Evolutionary conservation across 164 flowering plant genomes (phyloP).

Genomic region (Piper betle): DNA sequence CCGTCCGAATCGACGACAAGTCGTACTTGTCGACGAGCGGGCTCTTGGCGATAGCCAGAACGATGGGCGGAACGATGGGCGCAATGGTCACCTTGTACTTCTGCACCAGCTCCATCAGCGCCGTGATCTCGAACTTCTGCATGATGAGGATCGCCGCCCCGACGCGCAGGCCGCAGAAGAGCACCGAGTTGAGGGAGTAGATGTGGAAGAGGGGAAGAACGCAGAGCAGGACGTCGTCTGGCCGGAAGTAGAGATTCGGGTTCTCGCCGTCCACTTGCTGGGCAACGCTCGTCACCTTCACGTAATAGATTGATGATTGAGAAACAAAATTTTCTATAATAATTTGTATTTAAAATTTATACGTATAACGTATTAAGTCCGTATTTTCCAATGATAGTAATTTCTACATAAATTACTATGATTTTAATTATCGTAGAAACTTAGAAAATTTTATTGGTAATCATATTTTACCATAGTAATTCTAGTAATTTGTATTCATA

Average conservation of each 20-base stretch:
- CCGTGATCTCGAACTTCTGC: slow-evolving; percentile 57
- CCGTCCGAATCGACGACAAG: slow-evolving; percentile 52
- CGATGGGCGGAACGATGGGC: slow-evolving; percentile 86
- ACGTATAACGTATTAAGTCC: too few relatives aligned
- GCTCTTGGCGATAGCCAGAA: slow-evolving; percentile 60
- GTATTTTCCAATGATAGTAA: too few relatives aligned
- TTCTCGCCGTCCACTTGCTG: slow-evolving; percentile 96
- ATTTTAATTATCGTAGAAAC: too few relatives aligned
- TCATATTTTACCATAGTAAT: too few relatives aligned
- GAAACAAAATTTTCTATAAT: too few relatives aligned
- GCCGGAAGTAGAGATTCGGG: slow-evolving; percentile 50
- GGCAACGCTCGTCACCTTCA: slow-evolving; percentile 80
- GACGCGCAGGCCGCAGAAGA: slow-evolving; percentile 58
- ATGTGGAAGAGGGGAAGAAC: slow-evolving; percentile 79
- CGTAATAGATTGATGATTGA: too few relatives aligned
- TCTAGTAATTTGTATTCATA: too few relatives aligned
- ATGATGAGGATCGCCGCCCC: slow-evolving; percentile 75
- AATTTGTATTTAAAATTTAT: too few relatives aligned
- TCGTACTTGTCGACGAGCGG: slow-evolving; percentile 50
- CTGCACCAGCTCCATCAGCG: slow-evolving; percentile 48
- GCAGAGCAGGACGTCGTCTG: slow-evolving; percentile 68
- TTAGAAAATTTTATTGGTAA: too few relatives aligned
- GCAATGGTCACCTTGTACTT: slow-evolving; percentile 56
- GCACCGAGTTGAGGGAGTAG: slow-evolving; percentile 62
- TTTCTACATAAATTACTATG: too few relatives aligned